Evolutionary conservation across 345 rosid species (phyloP), one percentile per base, ranked within the genome.

Genomic region (Limnanthes douglasii): DNA sequence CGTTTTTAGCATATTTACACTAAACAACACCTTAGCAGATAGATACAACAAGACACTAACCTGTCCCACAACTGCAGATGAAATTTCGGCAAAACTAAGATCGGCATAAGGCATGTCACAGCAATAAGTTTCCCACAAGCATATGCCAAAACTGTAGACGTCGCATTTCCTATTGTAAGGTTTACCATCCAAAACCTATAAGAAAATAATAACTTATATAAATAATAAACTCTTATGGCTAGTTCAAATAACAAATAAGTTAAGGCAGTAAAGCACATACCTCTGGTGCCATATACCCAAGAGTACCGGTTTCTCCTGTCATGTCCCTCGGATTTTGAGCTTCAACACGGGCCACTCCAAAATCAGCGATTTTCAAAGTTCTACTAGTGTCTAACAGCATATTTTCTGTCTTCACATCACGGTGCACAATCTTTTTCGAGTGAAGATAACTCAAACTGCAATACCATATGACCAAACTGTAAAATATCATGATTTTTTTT

Each of bases 241-340:
- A 8, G 6, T 24, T 30, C 12, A 23, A 14, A 4, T 19, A 18
- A 2, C 7, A 32, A 26, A 15, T 3, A 36, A n/a, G n/a, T 37
- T n/a, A 21, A 23, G 5, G 28, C 15, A 9, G 44, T 49, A 21
- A 35, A 17, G 31, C 35, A 11, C 17, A 33, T 66, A 81, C 93
- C 86, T 81, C 93, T 0, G 86, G 86, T 11, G 86, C 93, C 93
- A 76, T 81, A 60, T 81, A 81, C 33, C 83, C 93, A 20, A 70
- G 80, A 33, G 86, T 81, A 44, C 93, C 86, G 29, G 93, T 81
- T 57, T 75, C 93, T 50, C 93, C 93, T 1, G 93, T 81, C 86
- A 79, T 79, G 51, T 76, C 93, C 44, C 76, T 61, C 51, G 84
- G 86, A 46, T 81, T 81, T 44, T 76, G 86, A 66, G 93, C 93